Percentiles rank a stretch among this genome's conserved stretches.
Conservation (phyloP, 2,329 filamentous ascomycete genomes). For the Trichoderma arundinaceum region DNA sequence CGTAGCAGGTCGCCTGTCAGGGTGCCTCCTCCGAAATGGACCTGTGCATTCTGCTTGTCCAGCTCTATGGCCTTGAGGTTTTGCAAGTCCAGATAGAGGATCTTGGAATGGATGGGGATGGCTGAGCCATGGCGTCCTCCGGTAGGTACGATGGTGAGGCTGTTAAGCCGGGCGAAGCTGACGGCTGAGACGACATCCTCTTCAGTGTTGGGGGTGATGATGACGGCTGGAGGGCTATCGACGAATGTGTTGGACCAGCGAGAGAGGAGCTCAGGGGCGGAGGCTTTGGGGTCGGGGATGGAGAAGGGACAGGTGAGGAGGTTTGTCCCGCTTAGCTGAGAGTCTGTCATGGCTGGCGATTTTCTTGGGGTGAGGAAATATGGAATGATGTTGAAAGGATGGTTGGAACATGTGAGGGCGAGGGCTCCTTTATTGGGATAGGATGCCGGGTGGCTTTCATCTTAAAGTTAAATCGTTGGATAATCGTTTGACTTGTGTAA, state of each 20-base stretch:
- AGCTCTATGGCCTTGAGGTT: conserved; percentile 41
- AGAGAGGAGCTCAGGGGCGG: conserved; percentile 18
- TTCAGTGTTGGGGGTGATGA: conserved; percentile 40
- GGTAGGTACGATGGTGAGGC: conserved; percentile 39
- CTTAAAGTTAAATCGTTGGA: neutral
- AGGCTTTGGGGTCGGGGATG: conserved; percentile 20
- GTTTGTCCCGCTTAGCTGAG: neutral
- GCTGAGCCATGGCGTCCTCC: conserved; percentile 44
- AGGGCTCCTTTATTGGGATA: no score
- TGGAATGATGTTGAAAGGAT: neutral
- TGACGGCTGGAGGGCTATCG: conserved; percentile 35
- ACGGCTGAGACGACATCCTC: conserved; percentile 41
- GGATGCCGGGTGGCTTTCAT: no score
- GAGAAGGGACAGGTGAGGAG: conserved; percentile 29
- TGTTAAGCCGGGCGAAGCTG: conserved; percentile 38
- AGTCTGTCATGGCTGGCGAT: conserved; percentile 11
- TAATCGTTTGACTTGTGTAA: neutral
- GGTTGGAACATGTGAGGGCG: no score
- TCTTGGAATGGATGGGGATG: conserved; percentile 39
- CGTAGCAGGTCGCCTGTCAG: conserved; percentile 39
- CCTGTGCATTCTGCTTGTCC: conserved; percentile 37
- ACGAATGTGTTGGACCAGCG: conserved; percentile 45
- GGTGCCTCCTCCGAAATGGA: conserved; percentile 42
- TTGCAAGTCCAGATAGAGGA: conserved; percentile 45
- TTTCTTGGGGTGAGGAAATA: neutral